Evolutionary conservation across 257 asterid species (phyloP), one percentile per base, ranked within the genome.

Genomic region (Knoxia roxburghii): DNA sequence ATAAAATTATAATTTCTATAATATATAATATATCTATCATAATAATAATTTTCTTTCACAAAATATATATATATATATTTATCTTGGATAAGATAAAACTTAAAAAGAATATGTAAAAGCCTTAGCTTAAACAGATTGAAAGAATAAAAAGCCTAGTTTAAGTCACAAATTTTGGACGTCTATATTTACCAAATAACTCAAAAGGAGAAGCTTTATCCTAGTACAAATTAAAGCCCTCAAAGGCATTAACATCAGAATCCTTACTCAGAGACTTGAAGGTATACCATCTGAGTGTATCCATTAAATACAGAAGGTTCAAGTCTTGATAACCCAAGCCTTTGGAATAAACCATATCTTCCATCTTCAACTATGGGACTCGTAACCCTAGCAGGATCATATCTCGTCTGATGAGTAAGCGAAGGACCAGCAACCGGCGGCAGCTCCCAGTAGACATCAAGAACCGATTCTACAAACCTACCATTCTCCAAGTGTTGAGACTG

Each of bases 251-350:
- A 33, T 69, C 77, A 83, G 13, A 83, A 75, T 27, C 80, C 80
- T 7, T 78, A 82, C 65, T 80, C 70, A 60, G 98, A 90, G 64
- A 94, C 87, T 86, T 85, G 89, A 74, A 94, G 85, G 69, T 90
- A 90, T 18, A 90, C 97, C 99, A 94, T 88, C 71, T 94, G 99
- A n/a, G 99, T 94, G 79, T 90, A 94, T 29, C 99, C 99, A 40
- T 90, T 90, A 68, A 94, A 94, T 49, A 94, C 96, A 63, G 95
- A 85, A 54, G 78, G 43, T 17, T 90, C 97, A 0, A 94, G 78
- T 64, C 68, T 72, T 0, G 93, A 78, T 63, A 94, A 76, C 10
- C 95, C 92, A 20, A 90, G 95, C 79, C 80, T 85, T 75, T 64
- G 79, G 61, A 94, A 94, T 62, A 94, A 73, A 46, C 92, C 82